phyloP scores from a whole-genome alignment of 2,329 filamentous ascomycete species.

The Ophiognomonia clavigignenti-juglandacearum region DNA sequence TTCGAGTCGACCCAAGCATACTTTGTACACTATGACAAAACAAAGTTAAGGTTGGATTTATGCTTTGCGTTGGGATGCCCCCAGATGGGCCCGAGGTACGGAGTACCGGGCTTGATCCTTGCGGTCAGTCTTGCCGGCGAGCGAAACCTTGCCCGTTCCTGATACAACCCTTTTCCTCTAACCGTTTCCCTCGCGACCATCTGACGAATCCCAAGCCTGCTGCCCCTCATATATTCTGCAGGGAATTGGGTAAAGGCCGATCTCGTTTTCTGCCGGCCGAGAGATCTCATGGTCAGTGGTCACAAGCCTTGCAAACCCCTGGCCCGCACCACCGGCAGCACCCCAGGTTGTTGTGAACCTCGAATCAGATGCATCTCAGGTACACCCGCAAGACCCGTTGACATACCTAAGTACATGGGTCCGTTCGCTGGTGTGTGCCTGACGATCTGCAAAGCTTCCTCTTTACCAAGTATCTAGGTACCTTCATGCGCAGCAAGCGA shows the following conservation, averaged over 20 bases:
- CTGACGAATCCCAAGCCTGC: too few species aligned
- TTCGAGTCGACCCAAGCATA: background rate
- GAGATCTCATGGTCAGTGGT: conserved; percentile 3
- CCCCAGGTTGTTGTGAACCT: conserved; percentile 3
- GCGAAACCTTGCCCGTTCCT: too few species aligned
- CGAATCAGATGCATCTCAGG: conserved; percentile 6
- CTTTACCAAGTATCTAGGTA: background rate
- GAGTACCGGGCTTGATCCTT: too few species aligned
- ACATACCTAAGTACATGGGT: too few species aligned
- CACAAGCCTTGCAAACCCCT: background rate
- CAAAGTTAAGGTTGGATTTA: too few species aligned
- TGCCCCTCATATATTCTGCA: background rate
- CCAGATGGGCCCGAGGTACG: too few species aligned
- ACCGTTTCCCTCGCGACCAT: too few species aligned
- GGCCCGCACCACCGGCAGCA: too few species aligned
- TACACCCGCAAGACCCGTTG: background rate
- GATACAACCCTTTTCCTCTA: too few species aligned
- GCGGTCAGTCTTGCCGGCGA: too few species aligned
- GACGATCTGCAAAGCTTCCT: background rate
- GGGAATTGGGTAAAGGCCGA: conserved; percentile 3
- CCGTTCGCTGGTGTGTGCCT: background rate
- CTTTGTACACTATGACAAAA: too few species aligned
- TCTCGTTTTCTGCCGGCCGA: conserved; percentile 2
- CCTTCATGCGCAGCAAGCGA: background rate
- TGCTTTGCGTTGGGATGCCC: too few species aligned